Evolutionary conservation across 257 asterid species (phyloP), one percentile per base, ranked within the genome.

Genomic region (Vinca minor): DNA sequence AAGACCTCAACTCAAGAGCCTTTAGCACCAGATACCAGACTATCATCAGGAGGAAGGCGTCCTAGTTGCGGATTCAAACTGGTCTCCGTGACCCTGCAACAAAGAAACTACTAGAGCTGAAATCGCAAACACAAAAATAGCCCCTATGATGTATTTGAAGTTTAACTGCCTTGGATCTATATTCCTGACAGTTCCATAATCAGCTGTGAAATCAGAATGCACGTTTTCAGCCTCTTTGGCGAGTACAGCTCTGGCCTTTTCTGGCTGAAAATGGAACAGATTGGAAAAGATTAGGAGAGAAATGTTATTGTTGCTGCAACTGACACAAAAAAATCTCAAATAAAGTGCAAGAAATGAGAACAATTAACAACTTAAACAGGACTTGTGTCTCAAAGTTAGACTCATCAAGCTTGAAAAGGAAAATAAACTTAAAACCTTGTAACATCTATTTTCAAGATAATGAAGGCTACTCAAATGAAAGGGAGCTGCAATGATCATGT

Each of bases 161-260:
- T 75, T 76, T 44, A 77, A 72, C 75, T 74, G 77, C 66, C 77
- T 63, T 61, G 81, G 72, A 77, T 74, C 81, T 62, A 77, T 69
- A 50, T 74, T 70, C 79, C 79, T 68, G 21, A 34, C 2, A 14
- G 72, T 14, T n/a, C 63, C 73, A 25, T 54, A 74, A 64, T 54
- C 48, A n/a, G 77, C 39, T 58, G 67, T 57, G 0, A 57, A 46
- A 69, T 65, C 69, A 34, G 75, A 47, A 12, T 6, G 3, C 26
- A 35, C 52, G 26, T 29, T 62, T 42, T 48, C 66, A 26, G 63
- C 62, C 50, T 71, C 53, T 8, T 56, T 49, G 26, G 29, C 35
- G 21, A 56, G 26, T 20, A 59, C 66, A 13, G 15, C 64, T 53
- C 35, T 38, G 21, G 63, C 23, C 42, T 18, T 48, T 42, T 58